phyloP scores from a whole-genome alignment of 768 basidiomycete species.

The Naganishia kalamii region DNA sequence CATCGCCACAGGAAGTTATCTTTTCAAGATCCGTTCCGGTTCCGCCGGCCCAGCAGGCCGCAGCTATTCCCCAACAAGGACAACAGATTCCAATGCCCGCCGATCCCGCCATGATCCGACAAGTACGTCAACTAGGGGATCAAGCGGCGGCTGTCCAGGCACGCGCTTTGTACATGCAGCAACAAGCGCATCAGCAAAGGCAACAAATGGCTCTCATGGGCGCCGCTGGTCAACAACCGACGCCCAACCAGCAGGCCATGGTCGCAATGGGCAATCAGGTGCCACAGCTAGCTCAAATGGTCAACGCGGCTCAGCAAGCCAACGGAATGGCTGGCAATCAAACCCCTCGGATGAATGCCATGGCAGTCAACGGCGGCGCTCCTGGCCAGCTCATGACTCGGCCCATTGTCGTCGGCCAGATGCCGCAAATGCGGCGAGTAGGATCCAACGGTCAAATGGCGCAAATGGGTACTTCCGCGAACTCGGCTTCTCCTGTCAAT shows the following conservation, averaged over 20 bases:
- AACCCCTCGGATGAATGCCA: conserved; percentile 5
- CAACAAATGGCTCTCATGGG: conserved; percentile 6
- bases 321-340: conserved; percentile 13
- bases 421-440: conserved; percentile 22
- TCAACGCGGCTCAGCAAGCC: conserved; percentile 8
- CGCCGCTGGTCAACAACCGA: not conserved
- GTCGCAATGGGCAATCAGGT: conserved; percentile 8
- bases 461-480: conserved; percentile 19
- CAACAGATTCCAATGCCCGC: conserved; percentile 20
- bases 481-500: conserved; percentile 18
- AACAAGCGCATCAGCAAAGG: conserved; percentile 19
- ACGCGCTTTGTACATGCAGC: conserved; percentile 19
- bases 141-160: conserved; percentile 16
- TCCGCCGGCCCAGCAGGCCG: conserved; percentile 28
- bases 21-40: conserved; percentile 27
- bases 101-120: conserved; percentile 11
- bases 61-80: conserved; percentile 24
- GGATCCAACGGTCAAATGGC: conserved; percentile 14
- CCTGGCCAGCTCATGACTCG: conserved; percentile 7
- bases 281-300: conserved; percentile 3
- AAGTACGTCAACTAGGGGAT: conserved; percentile 21
- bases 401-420: conserved; percentile 13
- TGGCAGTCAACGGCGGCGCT: not conserved
- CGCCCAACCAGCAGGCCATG: conserved; percentile 1
- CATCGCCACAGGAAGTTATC: conserved; percentile 21